phyloP scores from a whole-genome alignment of 1,284 basidiomycete genomes.

The Takashimella koratensis region DNA sequence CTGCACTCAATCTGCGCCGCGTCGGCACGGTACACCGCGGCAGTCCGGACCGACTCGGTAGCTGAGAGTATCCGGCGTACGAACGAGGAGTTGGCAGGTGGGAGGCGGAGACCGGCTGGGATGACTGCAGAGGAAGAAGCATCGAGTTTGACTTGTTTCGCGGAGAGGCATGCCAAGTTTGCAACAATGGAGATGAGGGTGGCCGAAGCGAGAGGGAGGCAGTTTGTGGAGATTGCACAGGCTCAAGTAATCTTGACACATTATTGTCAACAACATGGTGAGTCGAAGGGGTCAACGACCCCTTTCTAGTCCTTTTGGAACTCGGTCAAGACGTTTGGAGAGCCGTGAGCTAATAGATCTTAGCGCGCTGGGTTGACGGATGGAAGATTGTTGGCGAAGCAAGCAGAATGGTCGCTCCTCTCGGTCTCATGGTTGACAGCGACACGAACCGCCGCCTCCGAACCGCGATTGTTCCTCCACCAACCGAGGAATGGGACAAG shows the following conservation, averaged over 20 bases:
- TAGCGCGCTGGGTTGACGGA: conserved; percentile 36
- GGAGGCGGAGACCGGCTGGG: conserved; percentile 1
- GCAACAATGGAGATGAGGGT: conserved; percentile 16
- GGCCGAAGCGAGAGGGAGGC: conserved; percentile 12
- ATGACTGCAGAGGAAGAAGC: conserved; percentile 18
- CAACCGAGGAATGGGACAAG: conserved; percentile 29
- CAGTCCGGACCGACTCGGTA: conserved; percentile 22
- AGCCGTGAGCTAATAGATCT: too few relatives aligned
- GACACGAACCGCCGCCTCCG: background rate
- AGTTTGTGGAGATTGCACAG: conserved; percentile 32
- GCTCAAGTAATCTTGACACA: conserved; percentile 23
- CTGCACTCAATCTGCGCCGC: conserved; percentile 51
- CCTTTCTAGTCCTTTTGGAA: too few relatives aligned
- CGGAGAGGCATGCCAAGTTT: conserved; percentile 27
- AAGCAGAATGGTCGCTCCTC: conserved; percentile 22
- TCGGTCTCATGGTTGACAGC: conserved; percentile 27
- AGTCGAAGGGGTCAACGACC: too few relatives aligned
- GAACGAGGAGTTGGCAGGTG: conserved; percentile 11
- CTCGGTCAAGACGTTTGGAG: too few relatives aligned
- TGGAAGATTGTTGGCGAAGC: conserved; percentile 29
- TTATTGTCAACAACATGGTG: conserved; percentile 25
- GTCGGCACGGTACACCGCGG: conserved; percentile 40
- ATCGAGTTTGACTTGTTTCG: conserved; percentile 21
- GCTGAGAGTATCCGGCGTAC: conserved; percentile 15
- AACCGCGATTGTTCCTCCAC: conserved; percentile 20